Conservation (phyloP, 495 filamentous ascomycete genomes). For the Tetracladium marchalianum region DNA sequence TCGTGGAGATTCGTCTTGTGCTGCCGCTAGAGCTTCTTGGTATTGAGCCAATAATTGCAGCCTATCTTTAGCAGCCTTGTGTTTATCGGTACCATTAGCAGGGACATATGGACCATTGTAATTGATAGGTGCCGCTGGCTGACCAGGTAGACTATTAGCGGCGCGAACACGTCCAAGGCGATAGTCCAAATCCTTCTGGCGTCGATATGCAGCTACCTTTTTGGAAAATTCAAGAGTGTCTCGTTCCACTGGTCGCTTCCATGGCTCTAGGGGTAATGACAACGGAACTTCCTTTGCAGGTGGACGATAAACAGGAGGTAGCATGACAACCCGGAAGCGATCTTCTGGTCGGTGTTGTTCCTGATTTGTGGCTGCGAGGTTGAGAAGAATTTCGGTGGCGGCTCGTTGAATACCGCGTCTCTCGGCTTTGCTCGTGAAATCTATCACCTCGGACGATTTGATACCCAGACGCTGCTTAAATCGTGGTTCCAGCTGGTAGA, state of each 20-base stretch:
- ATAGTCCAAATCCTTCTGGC: constrained; percentile 12
- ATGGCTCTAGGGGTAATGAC: constrained; percentile 11
- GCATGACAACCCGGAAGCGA: constrained; percentile 8
- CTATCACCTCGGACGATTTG: neutral
- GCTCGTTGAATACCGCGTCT: constrained; percentile 15
- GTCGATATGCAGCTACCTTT: constrained; percentile 3
- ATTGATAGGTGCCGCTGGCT: constrained; percentile 8
- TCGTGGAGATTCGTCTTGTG: constrained; percentile 4
- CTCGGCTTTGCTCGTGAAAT: constrained; percentile 14
- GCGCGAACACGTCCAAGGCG: constrained; percentile 2
- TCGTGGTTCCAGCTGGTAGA: too few relatives aligned
- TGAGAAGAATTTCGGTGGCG: constrained; percentile 13
- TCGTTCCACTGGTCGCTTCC: constrained; percentile 11
- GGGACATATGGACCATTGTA: constrained; percentile 12
- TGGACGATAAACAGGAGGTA: constrained; percentile 1
- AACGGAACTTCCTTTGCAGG: constrained; percentile 9
- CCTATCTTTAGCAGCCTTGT: neutral
- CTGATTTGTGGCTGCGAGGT: constrained; percentile 13
- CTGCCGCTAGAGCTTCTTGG: neutral
- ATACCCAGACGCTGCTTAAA: too few relatives aligned
- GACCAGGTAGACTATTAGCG: neutral
- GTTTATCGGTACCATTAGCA: neutral
- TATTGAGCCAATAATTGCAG: neutral
- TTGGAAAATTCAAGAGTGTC: constrained; percentile 16
- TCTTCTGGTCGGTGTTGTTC: constrained; percentile 18